These are phyloP conservation scores for Lactifluus hygrophoroides DNA, from an alignment of 768 basidiomycete genomes.

Conservation along the genomic window DNA sequence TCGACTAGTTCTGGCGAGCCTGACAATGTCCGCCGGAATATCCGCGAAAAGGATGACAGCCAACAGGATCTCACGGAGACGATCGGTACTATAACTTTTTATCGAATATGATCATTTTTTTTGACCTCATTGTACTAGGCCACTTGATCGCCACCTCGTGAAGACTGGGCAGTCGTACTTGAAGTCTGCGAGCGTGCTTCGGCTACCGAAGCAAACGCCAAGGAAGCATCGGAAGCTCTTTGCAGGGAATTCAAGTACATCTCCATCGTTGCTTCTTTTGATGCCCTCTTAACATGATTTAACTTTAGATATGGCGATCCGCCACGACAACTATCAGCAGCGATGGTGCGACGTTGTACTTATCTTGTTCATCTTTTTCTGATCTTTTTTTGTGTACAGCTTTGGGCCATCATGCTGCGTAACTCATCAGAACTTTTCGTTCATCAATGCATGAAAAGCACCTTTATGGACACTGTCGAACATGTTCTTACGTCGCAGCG, in stretches of 20 bases:
- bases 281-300: not conserved
- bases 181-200: conserved; percentile 84
- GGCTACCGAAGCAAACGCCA: conserved; percentile 59
- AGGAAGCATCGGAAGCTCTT: conserved; percentile 76
- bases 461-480: conserved; percentile 76
- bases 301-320: conserved; percentile 18
- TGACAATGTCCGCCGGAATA: conserved; percentile 34
- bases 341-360: conserved; percentile 9
- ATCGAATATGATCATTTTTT: not conserved
- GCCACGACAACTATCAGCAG: conserved; percentile 19
- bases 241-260: conserved; percentile 78
- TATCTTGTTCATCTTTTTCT: not conserved
- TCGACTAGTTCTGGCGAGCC: conserved; percentile 24
- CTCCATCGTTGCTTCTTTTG: not conserved
- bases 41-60: conserved; percentile 34
- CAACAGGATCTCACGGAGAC: conserved; percentile 50
- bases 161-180: conserved; percentile 74
- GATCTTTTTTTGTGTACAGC: conserved; percentile 29
- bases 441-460: conserved; percentile 54
- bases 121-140: conserved; percentile 34
- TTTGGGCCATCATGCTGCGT: conserved; percentile 88
- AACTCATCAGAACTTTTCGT: conserved; percentile 72
- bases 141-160: conserved; percentile 70
- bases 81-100: conserved; percentile 42
- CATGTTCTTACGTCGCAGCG: conserved; percentile 56